Evolutionary conservation across 352 stramenopile species (phyloP), one percentile per base, ranked within the genome.

Genomic region (Lagenidium sp.): DNA sequence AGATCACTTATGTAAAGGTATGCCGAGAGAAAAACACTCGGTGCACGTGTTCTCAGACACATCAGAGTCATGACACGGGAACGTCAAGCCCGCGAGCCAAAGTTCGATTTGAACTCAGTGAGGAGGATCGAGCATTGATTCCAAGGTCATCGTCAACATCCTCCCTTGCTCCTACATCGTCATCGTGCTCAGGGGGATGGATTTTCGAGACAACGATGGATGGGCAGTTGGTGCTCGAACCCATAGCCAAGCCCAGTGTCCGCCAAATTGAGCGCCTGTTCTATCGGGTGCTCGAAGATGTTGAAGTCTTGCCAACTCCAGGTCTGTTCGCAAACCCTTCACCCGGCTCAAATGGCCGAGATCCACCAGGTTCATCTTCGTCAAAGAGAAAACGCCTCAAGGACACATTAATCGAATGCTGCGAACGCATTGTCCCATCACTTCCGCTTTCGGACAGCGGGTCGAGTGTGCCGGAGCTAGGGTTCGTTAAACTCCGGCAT

Each of bases 171-270:
- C 11, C 41, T 1, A 41, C 41, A 21, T 16, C 20, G 11, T 41
- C 46, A 6, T 77, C 65, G 6, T 85, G 75, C 26, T 74, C 78
- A 26, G 75, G 75, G 3, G 79, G 79, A 11, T 91, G 79, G 79
- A 83, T 91, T 51, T 91, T 91, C 54, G 79, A 91, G 52, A 80
- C 66, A 5, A 91, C 79, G 4, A 91, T 91, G 79, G 79, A 91
- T 23, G 75, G 79, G 11, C 79, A 91, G 37, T 48, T 83, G 8
- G 79, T 91, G 35, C 50, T 91, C 4, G 73, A 87, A 20, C 73
- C 65, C 1, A 85, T 91, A 46, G 36, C 45, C 0, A 78, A 79
- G 35, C 79, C 75, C 0, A 60, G 66, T 10, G 55, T 65, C 25
- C 68, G 79, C 21, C 73, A 87, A 40, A 79, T 91, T 16, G 70